Evolutionary conservation across 306 rosid genomes (phyloP).

Genomic region (Begonia masoniana): DNA sequence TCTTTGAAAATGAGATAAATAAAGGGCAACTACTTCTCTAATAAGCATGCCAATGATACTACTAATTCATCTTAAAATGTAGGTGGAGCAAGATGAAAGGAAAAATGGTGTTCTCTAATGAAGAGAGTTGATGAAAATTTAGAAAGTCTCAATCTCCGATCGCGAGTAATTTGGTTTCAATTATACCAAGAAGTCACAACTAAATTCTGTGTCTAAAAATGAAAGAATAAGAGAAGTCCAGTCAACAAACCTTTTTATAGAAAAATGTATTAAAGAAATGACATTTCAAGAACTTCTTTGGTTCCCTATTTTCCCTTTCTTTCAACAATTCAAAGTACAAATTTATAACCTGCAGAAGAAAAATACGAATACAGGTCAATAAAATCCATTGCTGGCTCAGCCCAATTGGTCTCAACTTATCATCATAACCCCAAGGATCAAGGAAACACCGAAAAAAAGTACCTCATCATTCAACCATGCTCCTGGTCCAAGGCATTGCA

Average conservation of each 20-base stretch:
- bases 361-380: conserved; percentile 7
- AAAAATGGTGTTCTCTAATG: too few species aligned
- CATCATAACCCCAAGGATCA: background rate
- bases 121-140: too few species aligned
- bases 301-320: conserved; percentile 89
- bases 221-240: background rate
- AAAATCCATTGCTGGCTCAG: conserved; percentile 9
- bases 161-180: too few species aligned
- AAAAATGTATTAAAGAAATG: conserved; percentile 94
- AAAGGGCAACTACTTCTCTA: too few species aligned
- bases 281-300: conserved; percentile 64
- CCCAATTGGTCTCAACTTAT: background rate
- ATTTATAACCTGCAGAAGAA: conserved; percentile 66
- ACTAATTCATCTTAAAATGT: too few species aligned
- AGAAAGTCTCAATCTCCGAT: too few species aligned
- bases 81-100: too few species aligned
- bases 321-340: conserved; percentile 86
- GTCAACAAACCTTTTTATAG: conserved; percentile 66
- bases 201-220: too few species aligned
- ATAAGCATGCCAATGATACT: too few species aligned
- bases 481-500: conserved; percentile 61
- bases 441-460: conserved; percentile 12
- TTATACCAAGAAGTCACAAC: too few species aligned
- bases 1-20: too few species aligned
- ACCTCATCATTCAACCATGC: conserved; percentile 99